These are phyloP conservation scores for Globisporangium paroecandrum DNA, from an alignment of 352 stramenopile species.

Conservation along the genomic window DNA sequence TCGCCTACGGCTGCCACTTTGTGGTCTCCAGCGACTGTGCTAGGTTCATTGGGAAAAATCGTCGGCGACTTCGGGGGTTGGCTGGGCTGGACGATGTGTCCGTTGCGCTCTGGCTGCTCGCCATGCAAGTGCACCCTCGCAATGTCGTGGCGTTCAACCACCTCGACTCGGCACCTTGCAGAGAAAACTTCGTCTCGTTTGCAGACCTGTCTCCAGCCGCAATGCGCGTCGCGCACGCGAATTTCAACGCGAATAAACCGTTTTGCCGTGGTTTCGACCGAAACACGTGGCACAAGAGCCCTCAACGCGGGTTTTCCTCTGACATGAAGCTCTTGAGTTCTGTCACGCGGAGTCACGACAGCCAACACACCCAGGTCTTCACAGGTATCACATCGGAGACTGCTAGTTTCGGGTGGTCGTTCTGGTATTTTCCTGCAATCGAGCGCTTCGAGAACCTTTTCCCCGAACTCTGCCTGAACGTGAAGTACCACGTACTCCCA, in stretches of 20 bases:
- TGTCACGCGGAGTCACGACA: neutral
- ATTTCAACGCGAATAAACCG: neutral
- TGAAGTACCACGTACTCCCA: neutral
- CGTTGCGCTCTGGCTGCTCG: conserved; percentile 41
- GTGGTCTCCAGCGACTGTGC: conserved; percentile 46
- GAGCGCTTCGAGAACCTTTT: neutral
- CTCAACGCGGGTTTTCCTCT: too few relatives aligned
- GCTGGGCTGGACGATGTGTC: conserved; percentile 37
- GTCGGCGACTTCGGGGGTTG: conserved; percentile 18
- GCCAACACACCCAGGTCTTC: neutral
- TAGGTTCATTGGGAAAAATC: conserved; percentile 35
- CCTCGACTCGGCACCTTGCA: conserved; percentile 14
- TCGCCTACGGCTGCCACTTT: conserved; percentile 42
- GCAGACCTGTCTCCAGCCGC: conserved; percentile 20
- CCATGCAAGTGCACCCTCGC: conserved; percentile 21
- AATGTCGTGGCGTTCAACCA: conserved; percentile 23
- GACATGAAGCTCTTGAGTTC: neutral
- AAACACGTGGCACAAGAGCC: conserved; percentile 8
- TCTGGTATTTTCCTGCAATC: neutral
- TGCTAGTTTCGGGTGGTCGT: neutral
- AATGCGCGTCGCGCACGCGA: conserved; percentile 26
- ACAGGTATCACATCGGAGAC: neutral
- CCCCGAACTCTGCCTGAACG: neutral
- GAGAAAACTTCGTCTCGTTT: conserved; percentile 17
- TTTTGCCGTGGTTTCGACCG: conserved; percentile 5